Evolutionary conservation across 2,329 filamentous ascomycete genomes (phyloP), one percentile per base, ranked within the genome.

Genomic region (Diaporthe ampelina): DNA sequence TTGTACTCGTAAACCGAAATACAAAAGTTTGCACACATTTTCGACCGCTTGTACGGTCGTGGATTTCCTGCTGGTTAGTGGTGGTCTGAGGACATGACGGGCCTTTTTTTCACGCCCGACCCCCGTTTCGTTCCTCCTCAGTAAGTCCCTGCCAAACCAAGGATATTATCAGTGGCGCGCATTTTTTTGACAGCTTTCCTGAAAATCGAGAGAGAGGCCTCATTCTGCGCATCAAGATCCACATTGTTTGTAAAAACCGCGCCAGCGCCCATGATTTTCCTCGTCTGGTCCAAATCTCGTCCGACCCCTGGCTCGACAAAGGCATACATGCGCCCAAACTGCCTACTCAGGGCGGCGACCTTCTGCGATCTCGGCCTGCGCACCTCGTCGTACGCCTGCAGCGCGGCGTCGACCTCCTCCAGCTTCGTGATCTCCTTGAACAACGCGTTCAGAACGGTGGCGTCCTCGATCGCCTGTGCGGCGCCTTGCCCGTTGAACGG

Each of bases 381-480:
- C 11, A 79, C 77, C 11, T 57, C 57, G 67, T 80, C 78, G 71
- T 79, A 84, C 21, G 81, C 81, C 57, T 5, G 21, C 56, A 83
- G 78, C 56, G 80, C 80, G 2, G 59, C 50, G 19, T 59, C 69
- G 48, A 82, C 72, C 19, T 78, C 71, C 4, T 21, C 67, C 26
- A 63, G 63, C 5, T 58, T 29, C 29, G 29, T 43, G 26, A 81
- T 77, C 52, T 54, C 50, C 2, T 40, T 72, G 54, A 83, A 78
- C 24, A 83, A 61, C 26, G 57, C 50, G 43, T 79, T 73, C 10
- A 84, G 78, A 9, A 81, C 79, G 1, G 80, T 79, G 0, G 81
- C 81, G 73, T 84, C 82, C 75, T 84, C 82, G 61, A 84, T 77
- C n/a, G 81, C 82, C 74, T 84, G 83, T 24, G 81, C 81, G 0